Base-by-base conservation (phyloP, 2,329 filamentous ascomycete species). In the Tothia fuscella region DNA sequence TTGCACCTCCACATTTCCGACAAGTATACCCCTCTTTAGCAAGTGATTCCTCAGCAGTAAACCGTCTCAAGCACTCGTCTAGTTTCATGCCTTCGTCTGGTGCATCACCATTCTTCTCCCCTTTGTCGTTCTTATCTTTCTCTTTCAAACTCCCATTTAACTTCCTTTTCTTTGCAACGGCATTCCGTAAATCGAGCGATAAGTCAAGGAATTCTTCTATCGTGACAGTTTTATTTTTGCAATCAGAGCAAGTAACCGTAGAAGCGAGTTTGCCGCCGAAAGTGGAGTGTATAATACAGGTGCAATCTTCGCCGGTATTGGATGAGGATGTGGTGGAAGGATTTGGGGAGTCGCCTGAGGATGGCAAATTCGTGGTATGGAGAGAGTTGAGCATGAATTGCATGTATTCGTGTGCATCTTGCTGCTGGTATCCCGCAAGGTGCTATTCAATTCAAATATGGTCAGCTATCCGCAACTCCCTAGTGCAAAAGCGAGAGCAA, bases 391-490 rank as follows among this genome's bases (percentile, higher is more conserved):
- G 81, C 25, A 96, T 74, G 55, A 93, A 95, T 57, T 94, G 87
- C 60, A 95, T 93, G 63, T 93, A 96, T 58, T 96, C 89, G 56
- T 96, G 89, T 1, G 89, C 89, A 56, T 96, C 89, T 64, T 96
- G 89, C 61, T 96, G 89, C 53, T 88, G 85, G 53, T 93, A 93
- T 9, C 88, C 91, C 2, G 89, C 85, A 17, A 70, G 54, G 14
- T 61, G 57, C 58, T 60, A 32, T 6, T 28, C 13, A 21, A 9
- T 12, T 88, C 70, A 46, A n/a, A 19, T 4, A 17, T 12, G 38
- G 25, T 39, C 14, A 43, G 32, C 22, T n/a, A n/a, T n/a, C n/a
- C n/a, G 82, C 78, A 61, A 84, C 16, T 13, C 26, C 36, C 24
- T 7, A 31, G 7, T 34, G 5, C 24, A 36, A 36, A 14, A n/a